Evolutionary conservation across 2,329 filamentous ascomycete genomes (phyloP).

Genomic region (Botrytis sinoallii): DNA sequence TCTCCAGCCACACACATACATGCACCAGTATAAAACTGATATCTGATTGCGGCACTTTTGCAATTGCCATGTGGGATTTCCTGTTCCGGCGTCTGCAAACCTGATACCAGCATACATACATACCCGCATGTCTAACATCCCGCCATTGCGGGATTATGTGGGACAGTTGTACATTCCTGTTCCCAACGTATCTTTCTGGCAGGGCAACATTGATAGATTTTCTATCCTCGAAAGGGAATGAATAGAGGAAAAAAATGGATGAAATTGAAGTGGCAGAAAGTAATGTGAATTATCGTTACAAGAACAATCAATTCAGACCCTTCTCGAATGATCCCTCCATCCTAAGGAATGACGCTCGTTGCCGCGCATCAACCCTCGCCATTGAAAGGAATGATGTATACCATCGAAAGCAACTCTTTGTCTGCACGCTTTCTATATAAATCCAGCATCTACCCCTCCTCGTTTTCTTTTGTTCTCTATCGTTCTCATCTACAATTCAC

Average conservation of each 20-base stretch:
- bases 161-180: background rate
- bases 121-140: background rate
- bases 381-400: slow-evolving; percentile 5
- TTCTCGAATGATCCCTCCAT: background rate
- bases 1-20: background rate
- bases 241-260: background rate
- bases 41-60: background rate
- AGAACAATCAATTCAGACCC: background rate
- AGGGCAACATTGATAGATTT: background rate
- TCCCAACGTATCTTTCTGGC: background rate
- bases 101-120: background rate
- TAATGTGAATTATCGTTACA: background rate
- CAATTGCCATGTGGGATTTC: background rate
- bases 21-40: too few relatives aligned
- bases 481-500: background rate
- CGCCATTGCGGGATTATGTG: background rate
- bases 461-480: slow-evolving; percentile 10
- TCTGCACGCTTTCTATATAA: background rate
- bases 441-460: background rate
- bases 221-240: background rate
- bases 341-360: background rate
- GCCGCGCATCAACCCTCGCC: background rate
- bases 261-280: background rate
- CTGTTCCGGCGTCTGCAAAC: background rate
- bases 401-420: background rate